Conservation (phyloP, 2,329 filamentous ascomycete genomes). For the Aureobasidium pullulans region DNA sequence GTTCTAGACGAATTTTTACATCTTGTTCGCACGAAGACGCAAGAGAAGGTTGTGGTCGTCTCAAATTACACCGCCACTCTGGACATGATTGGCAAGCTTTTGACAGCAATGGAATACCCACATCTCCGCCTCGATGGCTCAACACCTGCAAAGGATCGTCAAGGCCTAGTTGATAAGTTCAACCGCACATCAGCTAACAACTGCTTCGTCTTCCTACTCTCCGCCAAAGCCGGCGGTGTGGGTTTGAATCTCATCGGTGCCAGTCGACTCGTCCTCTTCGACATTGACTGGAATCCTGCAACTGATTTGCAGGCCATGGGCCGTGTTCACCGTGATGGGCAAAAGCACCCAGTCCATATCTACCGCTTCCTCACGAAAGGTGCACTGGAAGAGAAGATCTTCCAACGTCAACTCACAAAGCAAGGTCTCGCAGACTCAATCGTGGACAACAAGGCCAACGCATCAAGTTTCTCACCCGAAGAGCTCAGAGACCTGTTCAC, state of each 20-base stretch:
- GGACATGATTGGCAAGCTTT: conserved; percentile 56
- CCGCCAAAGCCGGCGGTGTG: conserved; percentile 63
- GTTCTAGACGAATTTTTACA: conserved; percentile 60
- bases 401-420: conserved; percentile 65
- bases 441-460: conserved; percentile 57
- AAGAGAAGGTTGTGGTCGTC: conserved; percentile 67
- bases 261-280: conserved; percentile 62
- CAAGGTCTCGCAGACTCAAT: conserved; percentile 63
- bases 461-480: conserved; percentile 56
- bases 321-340: conserved; percentile 64
- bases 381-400: conserved; percentile 67
- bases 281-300: conserved; percentile 70
- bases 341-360: conserved; percentile 60
- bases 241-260: conserved; percentile 66
- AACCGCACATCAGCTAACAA: conserved; percentile 51
- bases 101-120: conserved; percentile 52
- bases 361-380: conserved; percentile 63
- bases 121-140: conserved; percentile 64
- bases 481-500: conserved; percentile 62
- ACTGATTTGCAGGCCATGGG: conserved; percentile 70
- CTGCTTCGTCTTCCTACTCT: conserved; percentile 63
- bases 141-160: conserved; percentile 56
- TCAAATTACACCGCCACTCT: conserved; percentile 69
- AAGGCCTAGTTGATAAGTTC: conserved; percentile 62
- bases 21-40: conserved; percentile 51